Percentiles rank a stretch among this genome's conserved stretches.
These are phyloP conservation scores for Pichia sp. DNA, from an alignment of 1,139 yeast genomes.

Conservation along the genomic window DNA sequence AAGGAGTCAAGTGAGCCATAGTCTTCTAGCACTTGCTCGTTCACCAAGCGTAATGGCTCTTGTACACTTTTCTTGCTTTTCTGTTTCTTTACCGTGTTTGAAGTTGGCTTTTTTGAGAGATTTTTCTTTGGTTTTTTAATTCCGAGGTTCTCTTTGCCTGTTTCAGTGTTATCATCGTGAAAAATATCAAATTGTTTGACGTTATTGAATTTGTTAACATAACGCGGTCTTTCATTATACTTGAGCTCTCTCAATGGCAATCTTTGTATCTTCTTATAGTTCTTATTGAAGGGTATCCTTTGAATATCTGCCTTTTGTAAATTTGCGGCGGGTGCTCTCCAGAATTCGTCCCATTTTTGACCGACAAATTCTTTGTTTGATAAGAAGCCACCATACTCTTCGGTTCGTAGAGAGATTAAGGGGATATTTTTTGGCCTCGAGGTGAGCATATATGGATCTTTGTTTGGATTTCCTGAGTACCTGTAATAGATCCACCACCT, in stretches of 20 bases:
- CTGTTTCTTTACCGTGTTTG: background rate
- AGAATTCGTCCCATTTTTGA: constrained; percentile 6
- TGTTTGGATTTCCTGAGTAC: constrained; percentile 25
- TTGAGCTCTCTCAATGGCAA: background rate
- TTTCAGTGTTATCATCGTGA: background rate
- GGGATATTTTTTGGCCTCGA: constrained; percentile 38
- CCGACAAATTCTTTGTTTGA: constrained; percentile 3
- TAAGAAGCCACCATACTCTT: constrained; percentile 21
- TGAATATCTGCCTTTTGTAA: background rate
- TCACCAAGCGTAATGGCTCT: background rate
- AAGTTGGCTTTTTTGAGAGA: background rate
- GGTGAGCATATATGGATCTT: constrained; percentile 40
- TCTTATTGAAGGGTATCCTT: background rate
- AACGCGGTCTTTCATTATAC: background rate
- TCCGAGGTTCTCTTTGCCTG: background rate
- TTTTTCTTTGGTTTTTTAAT: background rate
- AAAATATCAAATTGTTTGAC: background rate
- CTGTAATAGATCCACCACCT: constrained; percentile 42
- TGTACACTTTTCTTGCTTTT: background rate
- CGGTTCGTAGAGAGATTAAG: constrained; percentile 35
- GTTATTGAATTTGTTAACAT: background rate
- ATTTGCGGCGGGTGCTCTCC: background rate
- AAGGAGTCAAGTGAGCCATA: constrained; percentile 7
- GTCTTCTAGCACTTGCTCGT: background rate
- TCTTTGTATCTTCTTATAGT: background rate